Conservation (phyloP, 225 moss, liverwort and hornwort genomes). For the Anthoceros angustus region DNA sequence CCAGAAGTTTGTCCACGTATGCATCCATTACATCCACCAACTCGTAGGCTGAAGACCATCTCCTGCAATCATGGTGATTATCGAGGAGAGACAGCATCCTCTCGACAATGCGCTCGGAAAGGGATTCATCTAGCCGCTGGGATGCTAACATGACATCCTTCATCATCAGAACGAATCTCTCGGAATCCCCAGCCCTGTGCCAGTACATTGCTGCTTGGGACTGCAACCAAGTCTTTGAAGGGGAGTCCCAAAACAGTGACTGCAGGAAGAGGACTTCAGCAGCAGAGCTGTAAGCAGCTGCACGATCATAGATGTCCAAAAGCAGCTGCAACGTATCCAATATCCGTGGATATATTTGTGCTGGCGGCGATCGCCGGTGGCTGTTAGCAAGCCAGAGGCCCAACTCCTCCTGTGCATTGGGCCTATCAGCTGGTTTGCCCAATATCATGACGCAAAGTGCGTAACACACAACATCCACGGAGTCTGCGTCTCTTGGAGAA, state of each 20-base stretch:
- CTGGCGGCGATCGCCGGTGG: background rate
- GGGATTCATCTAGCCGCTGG: background rate
- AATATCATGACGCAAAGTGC: background rate
- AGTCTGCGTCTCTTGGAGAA: background rate
- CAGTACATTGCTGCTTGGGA: background rate
- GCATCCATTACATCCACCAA: background rate
- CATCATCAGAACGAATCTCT: background rate
- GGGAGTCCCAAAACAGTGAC: background rate
- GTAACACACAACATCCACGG: background rate
- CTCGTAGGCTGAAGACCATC: background rate
- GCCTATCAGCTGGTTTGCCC: background rate
- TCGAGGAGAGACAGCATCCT: background rate
- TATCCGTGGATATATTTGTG: background rate
- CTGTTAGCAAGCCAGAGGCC: background rate
- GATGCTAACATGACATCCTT: background rate
- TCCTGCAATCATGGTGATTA: background rate
- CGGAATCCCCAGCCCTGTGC: background rate
- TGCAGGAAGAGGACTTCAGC: background rate
- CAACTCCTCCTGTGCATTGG: too few species aligned
- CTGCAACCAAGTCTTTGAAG: background rate
- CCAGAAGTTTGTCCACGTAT: too few species aligned
- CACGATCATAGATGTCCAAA: background rate
- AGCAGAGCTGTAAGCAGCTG: background rate
- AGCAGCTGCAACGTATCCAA: background rate
- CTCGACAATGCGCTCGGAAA: background rate